Percentiles rank a stretch among this genome's conserved stretches.
These are phyloP conservation scores for Zymoseptoria passerinii DNA, from an alignment of 2,329 filamentous ascomycete genomes.

Conservation along the genomic window DNA sequence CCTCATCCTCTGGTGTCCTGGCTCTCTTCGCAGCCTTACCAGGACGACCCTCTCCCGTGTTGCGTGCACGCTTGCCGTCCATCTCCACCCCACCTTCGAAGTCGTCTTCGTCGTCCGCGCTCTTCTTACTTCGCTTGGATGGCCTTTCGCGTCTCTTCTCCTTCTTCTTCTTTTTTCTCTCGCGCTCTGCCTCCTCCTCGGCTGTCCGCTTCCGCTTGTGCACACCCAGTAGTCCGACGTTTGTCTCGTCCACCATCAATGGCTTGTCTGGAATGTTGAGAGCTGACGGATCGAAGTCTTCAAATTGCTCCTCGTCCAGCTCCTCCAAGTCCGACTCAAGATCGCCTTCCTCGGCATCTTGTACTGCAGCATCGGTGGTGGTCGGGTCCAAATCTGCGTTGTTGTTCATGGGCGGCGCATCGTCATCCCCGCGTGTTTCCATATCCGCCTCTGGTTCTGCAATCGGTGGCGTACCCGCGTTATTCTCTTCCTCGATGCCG, in stretches of 20 bases:
- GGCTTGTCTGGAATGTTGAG: slow-evolving; percentile 54
- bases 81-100: slow-evolving; percentile 40
- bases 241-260: slow-evolving; percentile 53
- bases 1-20: slow-evolving; percentile 60
- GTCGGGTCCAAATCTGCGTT: slow-evolving; percentile 11
- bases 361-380: slow-evolving; percentile 24
- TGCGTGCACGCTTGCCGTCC: slow-evolving; percentile 47
- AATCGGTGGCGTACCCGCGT: slow-evolving; percentile 36
- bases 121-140: slow-evolving; percentile 22
- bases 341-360: slow-evolving; percentile 43
- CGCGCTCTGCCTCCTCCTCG: slow-evolving; percentile 51
- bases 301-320: slow-evolving; percentile 57
- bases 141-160: slow-evolving; percentile 21
- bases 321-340: slow-evolving; percentile 55
- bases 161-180: slow-evolving; percentile 36
- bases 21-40: slow-evolving; percentile 34
- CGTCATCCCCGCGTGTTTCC: slow-evolving; percentile 36
- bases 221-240: slow-evolving; percentile 52
- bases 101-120: slow-evolving; percentile 16
- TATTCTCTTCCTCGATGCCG: slow-evolving; percentile 42
- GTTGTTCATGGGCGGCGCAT: slow-evolving; percentile 7
- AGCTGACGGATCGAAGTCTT: slow-evolving; percentile 54
- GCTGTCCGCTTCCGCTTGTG: slow-evolving; percentile 59
- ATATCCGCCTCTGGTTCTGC: slow-evolving; percentile 38
- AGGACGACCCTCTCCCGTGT: slow-evolving; percentile 43